A percentile compares a stretch with the other conserved stretches of the same genome.
These are phyloP conservation scores for Diospyros kaki DNA, from an alignment of 148 eudicot genomes.

Conservation along the genomic window DNA sequence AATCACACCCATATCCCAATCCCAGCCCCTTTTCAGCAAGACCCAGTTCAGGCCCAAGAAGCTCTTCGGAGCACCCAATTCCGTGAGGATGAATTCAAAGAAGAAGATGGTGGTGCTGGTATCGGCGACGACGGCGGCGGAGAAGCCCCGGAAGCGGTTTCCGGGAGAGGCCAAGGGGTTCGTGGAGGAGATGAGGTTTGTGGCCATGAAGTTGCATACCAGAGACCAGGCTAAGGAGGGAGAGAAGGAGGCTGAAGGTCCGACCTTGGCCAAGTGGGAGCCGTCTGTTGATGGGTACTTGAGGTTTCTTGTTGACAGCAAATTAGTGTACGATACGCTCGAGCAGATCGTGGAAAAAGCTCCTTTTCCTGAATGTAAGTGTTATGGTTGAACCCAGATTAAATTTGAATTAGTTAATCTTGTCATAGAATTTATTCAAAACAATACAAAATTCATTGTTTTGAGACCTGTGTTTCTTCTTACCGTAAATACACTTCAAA, in stretches of 20 bases:
- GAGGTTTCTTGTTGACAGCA: slow-evolving; percentile 92
- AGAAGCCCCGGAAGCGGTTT: slow-evolving; percentile 42
- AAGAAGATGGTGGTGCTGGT: slow-evolving; percentile 24
- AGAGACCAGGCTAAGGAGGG: slow-evolving; percentile 86
- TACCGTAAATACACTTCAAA: not conserved
- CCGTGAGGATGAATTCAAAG: slow-evolving; percentile 1
- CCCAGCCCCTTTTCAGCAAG: slow-evolving; percentile 22
- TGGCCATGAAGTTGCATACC: slow-evolving; percentile 88
- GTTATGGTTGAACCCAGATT: not conserved
- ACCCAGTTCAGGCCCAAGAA: slow-evolving; percentile 21
- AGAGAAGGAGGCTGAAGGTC: slow-evolving; percentile 57
- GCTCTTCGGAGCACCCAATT: slow-evolving; percentile 13
- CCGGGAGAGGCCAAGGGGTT: slow-evolving; percentile 71
- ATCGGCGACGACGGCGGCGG: slow-evolving; percentile 30
- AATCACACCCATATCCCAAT: slow-evolving; percentile 30
- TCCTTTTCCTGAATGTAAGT: slow-evolving; percentile 77
- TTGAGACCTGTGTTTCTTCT: not conserved
- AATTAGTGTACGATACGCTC: slow-evolving; percentile 75
- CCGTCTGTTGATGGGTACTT: slow-evolving; percentile 82
- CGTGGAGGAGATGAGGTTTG: slow-evolving; percentile 96
- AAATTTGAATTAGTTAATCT: not conserved
- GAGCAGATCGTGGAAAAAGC: slow-evolving; percentile 71
- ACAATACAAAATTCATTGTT: no score
- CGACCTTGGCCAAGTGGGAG: slow-evolving; percentile 72
- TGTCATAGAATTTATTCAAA: not conserved